Evolutionary conservation across 2,329 filamentous ascomycete species (phyloP), one percentile per base, ranked within the genome.

Genomic region (Claviceps spartinae): DNA sequence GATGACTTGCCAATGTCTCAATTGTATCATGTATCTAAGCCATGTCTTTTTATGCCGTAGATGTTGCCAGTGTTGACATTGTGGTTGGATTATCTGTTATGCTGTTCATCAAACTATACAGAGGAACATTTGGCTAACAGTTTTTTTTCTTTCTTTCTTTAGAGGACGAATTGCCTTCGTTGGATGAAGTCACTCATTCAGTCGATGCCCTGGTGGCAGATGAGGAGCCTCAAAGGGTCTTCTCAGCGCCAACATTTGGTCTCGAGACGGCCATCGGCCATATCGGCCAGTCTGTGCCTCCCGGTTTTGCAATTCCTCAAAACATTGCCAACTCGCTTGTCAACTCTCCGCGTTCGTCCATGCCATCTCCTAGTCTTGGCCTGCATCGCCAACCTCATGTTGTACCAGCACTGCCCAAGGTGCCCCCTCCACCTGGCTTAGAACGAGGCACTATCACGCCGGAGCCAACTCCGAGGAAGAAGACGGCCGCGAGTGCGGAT

Each of bases 181-280:
- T 83, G 46, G 79, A 82, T 55, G 81, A 83, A 57, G 81, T 76
- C 13, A 75, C 73, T 2, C 72, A 73, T 44, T 82, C 77, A n/a
- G 78, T 87, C 42, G 83, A 86, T 62, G 81, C 81, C 3, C 68
- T 87, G 4, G 83, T 87, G 13, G 78, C 81, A 22, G 83, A 87
- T 60, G 69, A 34, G 30, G 30, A 78, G n/a, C 54, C 58, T 9
- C 59, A 57, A 30, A 56, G 54, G 22, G 47, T 54, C 8, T 53
- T 57, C 48, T 30, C 55, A 50, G 49, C 40, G 56, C 54, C 30
- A 8, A 36, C 26, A 5, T 26, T 26, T 16, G 44, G 24, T 26
- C 42, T 44, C 5, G 49, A 49, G 1, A 42, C 54, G 43, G 56
- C 56, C 14, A 56, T 52, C 20, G 54, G 55, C 9, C 60, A 53